phyloP scores from a whole-genome alignment of 345 rosid genomes.

The Eucalyptus virginea region DNA sequence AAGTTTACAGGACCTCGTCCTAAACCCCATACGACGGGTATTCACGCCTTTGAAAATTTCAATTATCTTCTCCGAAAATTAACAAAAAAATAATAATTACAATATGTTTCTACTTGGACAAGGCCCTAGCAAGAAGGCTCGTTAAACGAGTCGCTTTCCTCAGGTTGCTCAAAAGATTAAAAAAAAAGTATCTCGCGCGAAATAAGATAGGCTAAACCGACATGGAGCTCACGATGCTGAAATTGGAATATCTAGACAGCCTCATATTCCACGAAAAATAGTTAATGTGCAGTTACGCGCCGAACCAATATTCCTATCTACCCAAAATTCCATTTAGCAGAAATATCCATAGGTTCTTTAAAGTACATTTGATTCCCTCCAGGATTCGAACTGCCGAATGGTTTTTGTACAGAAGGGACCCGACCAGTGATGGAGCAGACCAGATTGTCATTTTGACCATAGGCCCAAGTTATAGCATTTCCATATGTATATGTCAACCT shows the following conservation, averaged over 20 bases:
- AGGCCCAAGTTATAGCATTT: not conserved
- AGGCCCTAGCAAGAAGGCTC: not conserved
- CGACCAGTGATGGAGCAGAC: not conserved
- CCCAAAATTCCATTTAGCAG: not conserved
- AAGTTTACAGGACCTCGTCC: not conserved
- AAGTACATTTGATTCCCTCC: not conserved
- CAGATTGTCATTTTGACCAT: not conserved
- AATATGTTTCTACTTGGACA: not conserved
- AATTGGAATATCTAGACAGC: not conserved
- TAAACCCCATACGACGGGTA: not conserved
- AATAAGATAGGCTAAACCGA: not conserved
- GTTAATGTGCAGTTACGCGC: not conserved
- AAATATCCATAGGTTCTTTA: not conserved
- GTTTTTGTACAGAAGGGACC: not conserved
- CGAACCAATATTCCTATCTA: not conserved
- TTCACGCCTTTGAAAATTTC: not conserved
- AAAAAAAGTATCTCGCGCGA: not conserved
- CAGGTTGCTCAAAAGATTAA: not conserved
- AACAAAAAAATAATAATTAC: not conserved
- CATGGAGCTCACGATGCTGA: not conserved
- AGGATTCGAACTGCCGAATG: not conserved
- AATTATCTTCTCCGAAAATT: not conserved
- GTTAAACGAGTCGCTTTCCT: not conserved
- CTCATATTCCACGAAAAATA: not conserved
- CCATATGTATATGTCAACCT: not conserved